phyloP scores from a whole-genome alignment of 129 eudicot genomes.

The Escallonia rubra region DNA sequence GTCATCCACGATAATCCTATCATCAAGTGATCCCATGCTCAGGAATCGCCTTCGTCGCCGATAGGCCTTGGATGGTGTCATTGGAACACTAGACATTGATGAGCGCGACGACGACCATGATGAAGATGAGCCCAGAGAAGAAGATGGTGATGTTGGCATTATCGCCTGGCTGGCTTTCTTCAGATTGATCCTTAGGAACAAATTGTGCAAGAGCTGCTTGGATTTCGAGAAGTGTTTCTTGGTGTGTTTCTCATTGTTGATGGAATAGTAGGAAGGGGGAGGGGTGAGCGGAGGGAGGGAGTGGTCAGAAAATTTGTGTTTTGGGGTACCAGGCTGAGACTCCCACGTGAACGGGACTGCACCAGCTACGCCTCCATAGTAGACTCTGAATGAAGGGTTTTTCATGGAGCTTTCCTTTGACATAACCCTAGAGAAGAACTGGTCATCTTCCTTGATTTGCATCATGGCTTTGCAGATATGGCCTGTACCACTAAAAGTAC shows the following conservation, averaged over 20 bases:
- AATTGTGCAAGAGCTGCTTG: slow-evolving; percentile 23
- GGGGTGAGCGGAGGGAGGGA: slow-evolving; percentile 81
- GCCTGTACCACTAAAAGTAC: slow-evolving; percentile 21
- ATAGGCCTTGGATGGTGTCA: slow-evolving; percentile 19
- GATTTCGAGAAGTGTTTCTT: slow-evolving; percentile 25
- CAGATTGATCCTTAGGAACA: slow-evolving; percentile 27
- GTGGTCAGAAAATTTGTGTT: slow-evolving; percentile 35
- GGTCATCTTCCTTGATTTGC: slow-evolving; percentile 54
- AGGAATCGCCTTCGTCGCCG: slow-evolving; percentile 27
- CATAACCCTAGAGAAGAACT: slow-evolving; percentile 46
- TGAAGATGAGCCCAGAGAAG: slow-evolving; percentile 25
- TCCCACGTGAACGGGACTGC: slow-evolving; percentile 85
- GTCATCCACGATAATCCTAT: not conserved
- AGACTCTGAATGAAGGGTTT: slow-evolving; percentile 74
- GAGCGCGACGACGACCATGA: slow-evolving; percentile 34
- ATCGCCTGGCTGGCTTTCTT: slow-evolving; percentile 9
- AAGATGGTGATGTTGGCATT: slow-evolving; percentile 20
- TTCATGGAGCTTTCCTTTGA: slow-evolving; percentile 51
- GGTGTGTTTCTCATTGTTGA: slow-evolving; percentile 11
- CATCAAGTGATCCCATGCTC: slow-evolving; percentile 49
- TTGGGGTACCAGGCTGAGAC: slow-evolving; percentile 80
- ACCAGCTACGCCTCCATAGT: slow-evolving; percentile 54
- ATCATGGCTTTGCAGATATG: slow-evolving; percentile 27
- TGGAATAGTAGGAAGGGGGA: slow-evolving; percentile 63
- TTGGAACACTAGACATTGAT: slow-evolving; percentile 7